Percentiles rank a stretch among this genome's conserved stretches.
phyloP scores from a whole-genome alignment of 768 basidiomycete species.

The Tricholoma terreum region DNA sequence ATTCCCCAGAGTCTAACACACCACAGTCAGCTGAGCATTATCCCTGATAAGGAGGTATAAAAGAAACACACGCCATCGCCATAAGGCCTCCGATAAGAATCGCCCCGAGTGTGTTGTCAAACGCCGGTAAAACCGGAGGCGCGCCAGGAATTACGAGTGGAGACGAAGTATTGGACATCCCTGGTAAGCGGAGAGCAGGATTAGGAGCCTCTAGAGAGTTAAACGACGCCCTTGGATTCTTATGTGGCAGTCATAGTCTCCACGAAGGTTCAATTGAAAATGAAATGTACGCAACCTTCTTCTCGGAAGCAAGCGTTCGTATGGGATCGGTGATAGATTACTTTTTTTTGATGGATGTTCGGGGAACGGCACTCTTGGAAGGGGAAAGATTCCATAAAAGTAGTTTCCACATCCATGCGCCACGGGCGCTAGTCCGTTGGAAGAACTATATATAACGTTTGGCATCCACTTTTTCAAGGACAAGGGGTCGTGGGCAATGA shows the following conservation, averaged over 20 bases:
- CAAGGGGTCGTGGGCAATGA: too few relatives aligned
- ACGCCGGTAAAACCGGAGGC: constrained; percentile 20
- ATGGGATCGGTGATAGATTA: neutral
- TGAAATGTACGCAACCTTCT: neutral
- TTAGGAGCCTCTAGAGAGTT: neutral
- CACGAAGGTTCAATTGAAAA: neutral
- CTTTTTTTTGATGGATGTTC: neutral
- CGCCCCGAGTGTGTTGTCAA: constrained; percentile 54
- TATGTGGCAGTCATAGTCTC: neutral
- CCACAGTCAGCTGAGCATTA: neutral
- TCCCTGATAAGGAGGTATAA: neutral
- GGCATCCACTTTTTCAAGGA: too few relatives aligned
- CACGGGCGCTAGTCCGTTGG: too few relatives aligned
- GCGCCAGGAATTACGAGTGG: neutral
- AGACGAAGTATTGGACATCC: constrained; percentile 14
- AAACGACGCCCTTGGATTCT: neutral
- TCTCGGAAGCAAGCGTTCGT: neutral
- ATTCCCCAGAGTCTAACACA: constrained; percentile 53
- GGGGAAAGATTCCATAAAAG: too few relatives aligned
- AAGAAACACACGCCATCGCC: constrained; percentile 46
- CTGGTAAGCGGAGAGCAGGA: neutral
- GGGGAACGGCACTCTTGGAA: neutral
- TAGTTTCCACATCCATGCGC: too few relatives aligned
- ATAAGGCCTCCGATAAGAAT: constrained; percentile 51
- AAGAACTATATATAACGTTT: too few relatives aligned